Evolutionary conservation across 495 filamentous ascomycete species (phyloP).

Genomic region (Tuber borchii): DNA sequence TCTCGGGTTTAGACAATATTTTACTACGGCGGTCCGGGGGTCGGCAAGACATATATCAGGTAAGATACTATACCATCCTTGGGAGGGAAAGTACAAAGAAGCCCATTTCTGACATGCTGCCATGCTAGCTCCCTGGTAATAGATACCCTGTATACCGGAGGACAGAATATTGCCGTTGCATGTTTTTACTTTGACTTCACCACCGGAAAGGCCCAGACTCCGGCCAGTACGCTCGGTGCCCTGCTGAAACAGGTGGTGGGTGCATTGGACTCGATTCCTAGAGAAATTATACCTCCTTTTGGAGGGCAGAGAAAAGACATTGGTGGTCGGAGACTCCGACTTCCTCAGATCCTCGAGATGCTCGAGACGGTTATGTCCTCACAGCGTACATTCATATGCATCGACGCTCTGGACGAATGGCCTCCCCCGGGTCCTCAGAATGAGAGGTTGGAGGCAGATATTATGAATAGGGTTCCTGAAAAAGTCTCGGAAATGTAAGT

Average conservation of each 20-base stretch:
- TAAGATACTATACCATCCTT: background rate
- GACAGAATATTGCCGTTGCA: background rate
- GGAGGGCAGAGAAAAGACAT: conserved; percentile 5
- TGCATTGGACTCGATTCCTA: background rate
- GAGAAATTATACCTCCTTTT: background rate
- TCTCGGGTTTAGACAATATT: background rate
- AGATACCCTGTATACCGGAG: background rate
- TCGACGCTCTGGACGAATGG: background rate
- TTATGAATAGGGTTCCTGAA: background rate
- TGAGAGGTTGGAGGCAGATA: background rate
- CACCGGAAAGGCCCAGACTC: background rate
- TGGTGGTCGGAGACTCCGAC: background rate
- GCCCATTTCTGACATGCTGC: background rate
- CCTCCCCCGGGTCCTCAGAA: background rate
- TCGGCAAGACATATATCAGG: background rate
- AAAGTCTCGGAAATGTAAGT: background rate
- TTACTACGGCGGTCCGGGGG: background rate
- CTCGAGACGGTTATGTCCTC: background rate
- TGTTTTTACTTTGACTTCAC: background rate
- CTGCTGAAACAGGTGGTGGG: conserved; percentile 3
- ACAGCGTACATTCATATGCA: conserved; percentile 1
- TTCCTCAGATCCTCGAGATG: background rate
- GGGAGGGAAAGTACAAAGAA: background rate
- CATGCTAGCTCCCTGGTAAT: background rate
- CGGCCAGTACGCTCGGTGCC: background rate